Percentiles rank a stretch among this genome's conserved stretches.
Conservation (phyloP, 257 asterid species). For the Penstemon eatonii region DNA sequence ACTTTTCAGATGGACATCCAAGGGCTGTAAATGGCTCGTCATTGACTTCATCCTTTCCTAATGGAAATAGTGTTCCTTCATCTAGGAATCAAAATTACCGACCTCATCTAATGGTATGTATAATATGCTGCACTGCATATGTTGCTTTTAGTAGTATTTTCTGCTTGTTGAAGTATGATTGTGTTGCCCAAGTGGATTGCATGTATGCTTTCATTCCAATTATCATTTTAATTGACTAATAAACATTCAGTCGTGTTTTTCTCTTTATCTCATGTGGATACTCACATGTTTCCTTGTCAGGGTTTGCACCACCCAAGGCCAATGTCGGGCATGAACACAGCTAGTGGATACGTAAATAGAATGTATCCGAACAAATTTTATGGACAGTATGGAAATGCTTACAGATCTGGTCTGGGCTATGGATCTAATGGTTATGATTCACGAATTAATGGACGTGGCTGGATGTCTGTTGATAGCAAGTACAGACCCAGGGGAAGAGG, state of each 20-base stretch:
- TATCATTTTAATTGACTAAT: too few species aligned
- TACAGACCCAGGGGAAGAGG: constrained; percentile 66
- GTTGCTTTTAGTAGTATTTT: neutral
- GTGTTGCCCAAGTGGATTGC: neutral
- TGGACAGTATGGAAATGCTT: constrained; percentile 56
- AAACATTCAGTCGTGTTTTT: neutral
- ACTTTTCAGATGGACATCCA: constrained; percentile 55
- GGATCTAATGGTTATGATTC: constrained; percentile 52
- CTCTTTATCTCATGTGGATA: too few species aligned
- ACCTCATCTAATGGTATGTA: constrained; percentile 51
- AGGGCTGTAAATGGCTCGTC: constrained; percentile 47
- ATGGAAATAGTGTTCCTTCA: constrained; percentile 43
- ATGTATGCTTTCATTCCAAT: too few species aligned
- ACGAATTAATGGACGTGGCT: constrained; percentile 50
- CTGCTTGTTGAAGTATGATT: neutral
- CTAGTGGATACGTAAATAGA: constrained; percentile 50
- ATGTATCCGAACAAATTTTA: constrained; percentile 55
- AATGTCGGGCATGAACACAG: constrained; percentile 41
- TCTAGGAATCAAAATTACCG: constrained; percentile 46
- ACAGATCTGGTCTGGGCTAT: constrained; percentile 52
- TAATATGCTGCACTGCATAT: neutral
- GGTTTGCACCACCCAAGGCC: constrained; percentile 53
- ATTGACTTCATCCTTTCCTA: constrained; percentile 41
- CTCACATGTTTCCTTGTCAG: constrained; percentile 14
- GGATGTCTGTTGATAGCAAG: constrained; percentile 54